phyloP scores from a whole-genome alignment of 1,284 basidiomycete genomes.

The Singerocomus inundabilis region DNA sequence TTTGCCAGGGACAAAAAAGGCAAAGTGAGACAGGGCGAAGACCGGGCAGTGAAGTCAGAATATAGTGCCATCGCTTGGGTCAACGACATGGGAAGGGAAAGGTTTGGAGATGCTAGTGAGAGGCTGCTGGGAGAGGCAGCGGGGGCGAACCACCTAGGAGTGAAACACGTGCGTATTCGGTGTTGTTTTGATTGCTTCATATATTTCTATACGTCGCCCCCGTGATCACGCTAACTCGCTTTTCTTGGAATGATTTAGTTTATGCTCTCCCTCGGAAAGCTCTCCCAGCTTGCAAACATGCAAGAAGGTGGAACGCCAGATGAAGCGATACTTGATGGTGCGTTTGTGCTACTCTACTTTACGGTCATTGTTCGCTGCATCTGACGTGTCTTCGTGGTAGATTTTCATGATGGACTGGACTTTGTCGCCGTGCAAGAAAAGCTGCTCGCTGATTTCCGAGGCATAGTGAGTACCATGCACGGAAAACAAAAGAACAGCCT shows the following conservation, averaged over 20 bases:
- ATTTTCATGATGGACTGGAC: constrained; percentile 72
- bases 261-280: constrained; percentile 64
- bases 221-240: constrained; percentile 1
- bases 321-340: constrained; percentile 56
- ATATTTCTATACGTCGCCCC: not conserved
- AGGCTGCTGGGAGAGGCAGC: constrained; percentile 65
- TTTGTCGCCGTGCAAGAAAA: constrained; percentile 72
- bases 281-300: constrained; percentile 76
- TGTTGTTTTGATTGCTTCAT: not conserved
- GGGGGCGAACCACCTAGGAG: constrained; percentile 55
- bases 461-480: constrained; percentile 45
- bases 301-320: constrained; percentile 51
- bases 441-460: constrained; percentile 57
- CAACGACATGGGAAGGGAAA: constrained; percentile 76
- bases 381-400: constrained; percentile 35
- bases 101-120: constrained; percentile 64
- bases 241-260: not conserved
- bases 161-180: constrained; percentile 63
- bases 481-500: constrained; percentile 63
- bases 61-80: constrained; percentile 79
- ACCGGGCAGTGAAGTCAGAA: constrained; percentile 12
- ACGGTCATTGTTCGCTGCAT: not conserved
- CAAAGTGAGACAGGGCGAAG: constrained; percentile 26
- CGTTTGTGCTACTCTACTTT: not conserved
- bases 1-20: constrained; percentile 46